Percentiles rank a stretch among this genome's conserved stretches.
phyloP scores from a whole-genome alignment of 2,329 filamentous ascomycete species.

The Ophiostoma ulmi region DNA sequence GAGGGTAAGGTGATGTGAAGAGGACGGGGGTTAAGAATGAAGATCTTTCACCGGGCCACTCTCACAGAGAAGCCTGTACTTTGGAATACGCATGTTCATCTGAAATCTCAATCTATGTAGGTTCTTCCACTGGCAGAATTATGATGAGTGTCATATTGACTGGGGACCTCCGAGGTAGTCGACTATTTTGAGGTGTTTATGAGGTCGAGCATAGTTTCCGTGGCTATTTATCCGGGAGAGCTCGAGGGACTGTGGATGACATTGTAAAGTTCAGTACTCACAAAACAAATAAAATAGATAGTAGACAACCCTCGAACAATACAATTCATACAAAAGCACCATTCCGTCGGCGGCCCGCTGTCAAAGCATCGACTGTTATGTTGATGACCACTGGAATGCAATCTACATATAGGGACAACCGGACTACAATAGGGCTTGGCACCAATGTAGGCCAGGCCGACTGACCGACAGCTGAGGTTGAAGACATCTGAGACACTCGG shows the following conservation, averaged over 20 bases:
- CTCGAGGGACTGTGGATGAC: neutral
- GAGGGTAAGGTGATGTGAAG: neutral
- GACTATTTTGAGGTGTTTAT: no score
- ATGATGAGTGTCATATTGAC: neutral
- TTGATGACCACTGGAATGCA: neutral
- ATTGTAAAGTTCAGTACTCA: no score
- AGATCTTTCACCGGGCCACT: slow-evolving; percentile 4
- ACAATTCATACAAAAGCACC: slow-evolving; percentile 1
- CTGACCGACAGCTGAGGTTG: slow-evolving; percentile 49
- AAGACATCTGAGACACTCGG: slow-evolving; percentile 6
- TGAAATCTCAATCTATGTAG: neutral
- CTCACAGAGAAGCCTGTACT: neutral
- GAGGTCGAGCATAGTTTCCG: neutral
- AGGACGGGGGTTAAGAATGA: neutral
- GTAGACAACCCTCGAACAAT: neutral
- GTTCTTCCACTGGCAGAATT: neutral
- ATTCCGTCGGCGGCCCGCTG: neutral
- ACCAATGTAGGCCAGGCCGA: slow-evolving; percentile 42
- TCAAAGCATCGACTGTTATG: neutral
- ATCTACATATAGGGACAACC: neutral
- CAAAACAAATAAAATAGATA: neutral
- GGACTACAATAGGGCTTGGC: neutral
- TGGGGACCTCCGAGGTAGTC: no score
- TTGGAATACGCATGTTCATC: neutral
- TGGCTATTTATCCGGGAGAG: neutral